Conservation (phyloP, 2,329 filamentous ascomycete species). For the Paramyrothecium sp. region DNA sequence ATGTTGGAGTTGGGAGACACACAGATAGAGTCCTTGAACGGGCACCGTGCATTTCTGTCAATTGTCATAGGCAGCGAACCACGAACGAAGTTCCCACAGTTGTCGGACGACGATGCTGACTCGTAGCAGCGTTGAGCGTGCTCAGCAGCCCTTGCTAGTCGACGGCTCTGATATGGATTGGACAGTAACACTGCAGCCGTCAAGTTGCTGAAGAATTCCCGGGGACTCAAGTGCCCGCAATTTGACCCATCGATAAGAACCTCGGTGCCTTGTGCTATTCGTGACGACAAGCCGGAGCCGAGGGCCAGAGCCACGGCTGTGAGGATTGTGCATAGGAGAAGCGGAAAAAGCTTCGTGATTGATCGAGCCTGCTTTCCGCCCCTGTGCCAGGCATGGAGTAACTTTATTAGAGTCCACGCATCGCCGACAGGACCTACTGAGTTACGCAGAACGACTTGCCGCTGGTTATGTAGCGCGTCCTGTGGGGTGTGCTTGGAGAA, state of each 20-base stretch:
- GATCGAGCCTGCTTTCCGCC: neutral
- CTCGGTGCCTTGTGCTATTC: neutral
- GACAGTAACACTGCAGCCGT: neutral
- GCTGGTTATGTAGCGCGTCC: neutral
- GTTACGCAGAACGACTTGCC: neutral
- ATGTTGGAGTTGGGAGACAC: neutral
- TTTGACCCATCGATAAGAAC: neutral
- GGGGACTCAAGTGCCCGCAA: neutral
- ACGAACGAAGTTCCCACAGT: neutral
- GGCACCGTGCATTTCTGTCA: neutral
- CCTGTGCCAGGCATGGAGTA: neutral
- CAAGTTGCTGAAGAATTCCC: neutral
- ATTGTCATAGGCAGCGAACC: neutral
- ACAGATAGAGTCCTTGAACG: neutral
- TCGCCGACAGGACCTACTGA: neutral
- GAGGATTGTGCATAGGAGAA: neutral
- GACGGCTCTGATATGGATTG: neutral
- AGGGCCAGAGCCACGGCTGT: neutral
- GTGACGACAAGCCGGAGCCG: neutral
- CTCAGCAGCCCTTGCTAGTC: neutral
- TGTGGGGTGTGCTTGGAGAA: neutral
- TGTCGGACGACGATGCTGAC: neutral
- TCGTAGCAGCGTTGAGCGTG: neutral
- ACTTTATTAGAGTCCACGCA: neutral
- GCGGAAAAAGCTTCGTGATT: neutral